Conservation (phyloP, 73 alveolate species). For the Breviolum minutum region DNA sequence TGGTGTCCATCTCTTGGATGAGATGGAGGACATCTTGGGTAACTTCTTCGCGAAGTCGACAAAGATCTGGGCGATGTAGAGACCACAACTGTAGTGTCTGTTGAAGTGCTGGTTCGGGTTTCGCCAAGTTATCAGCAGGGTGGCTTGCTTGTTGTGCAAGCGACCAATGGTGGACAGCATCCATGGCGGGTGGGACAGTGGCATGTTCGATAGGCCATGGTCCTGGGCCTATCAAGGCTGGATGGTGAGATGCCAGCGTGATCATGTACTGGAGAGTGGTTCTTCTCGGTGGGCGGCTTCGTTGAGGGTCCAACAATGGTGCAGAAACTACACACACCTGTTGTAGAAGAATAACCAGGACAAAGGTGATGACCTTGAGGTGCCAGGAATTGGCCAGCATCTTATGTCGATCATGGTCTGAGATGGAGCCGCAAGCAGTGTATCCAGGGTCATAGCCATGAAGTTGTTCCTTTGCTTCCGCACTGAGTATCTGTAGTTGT, state of each 20-base stretch:
- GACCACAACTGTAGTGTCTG: background rate
- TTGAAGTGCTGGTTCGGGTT: too few species aligned
- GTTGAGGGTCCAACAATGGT: background rate
- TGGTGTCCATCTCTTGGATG: background rate
- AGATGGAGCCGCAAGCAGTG: background rate
- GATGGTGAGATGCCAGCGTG: background rate
- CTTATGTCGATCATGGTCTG: background rate
- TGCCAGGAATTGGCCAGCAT: slow-evolving; percentile 1
- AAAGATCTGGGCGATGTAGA: background rate
- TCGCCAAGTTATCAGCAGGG: background rate
- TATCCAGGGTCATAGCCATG: background rate
- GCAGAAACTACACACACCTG: too few species aligned
- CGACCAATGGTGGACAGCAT: background rate
- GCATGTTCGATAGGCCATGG: background rate
- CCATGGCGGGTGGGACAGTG: background rate
- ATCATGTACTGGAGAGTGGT: background rate
- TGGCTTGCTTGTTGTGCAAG: background rate
- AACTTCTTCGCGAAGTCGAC: background rate
- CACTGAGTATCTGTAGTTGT: background rate
- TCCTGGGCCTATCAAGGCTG: background rate
- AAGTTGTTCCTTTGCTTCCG: background rate
- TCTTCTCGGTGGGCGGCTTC: background rate
- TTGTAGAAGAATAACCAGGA: background rate
- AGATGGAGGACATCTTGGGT: background rate
- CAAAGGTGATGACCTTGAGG: too few species aligned